Percentiles rank a stretch among this genome's conserved stretches.
Conservation (phyloP, 176 grass and related monocot species). For the Cymbopogon citratus region DNA sequence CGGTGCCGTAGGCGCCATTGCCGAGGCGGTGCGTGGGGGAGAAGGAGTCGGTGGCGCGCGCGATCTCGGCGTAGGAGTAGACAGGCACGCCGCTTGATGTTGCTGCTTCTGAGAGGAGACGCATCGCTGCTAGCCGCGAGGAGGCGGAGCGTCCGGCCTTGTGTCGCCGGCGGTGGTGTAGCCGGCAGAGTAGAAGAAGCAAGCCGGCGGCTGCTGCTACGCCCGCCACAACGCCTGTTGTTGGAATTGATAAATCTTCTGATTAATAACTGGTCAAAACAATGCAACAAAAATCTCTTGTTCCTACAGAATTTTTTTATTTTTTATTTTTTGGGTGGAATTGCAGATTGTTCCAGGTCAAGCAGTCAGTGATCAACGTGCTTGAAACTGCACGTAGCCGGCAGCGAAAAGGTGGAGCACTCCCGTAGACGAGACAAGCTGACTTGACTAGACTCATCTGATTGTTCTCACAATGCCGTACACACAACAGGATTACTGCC, state of each 20-base stretch:
- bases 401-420: not conserved
- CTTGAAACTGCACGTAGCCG: not conserved
- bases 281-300: not conserved
- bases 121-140: slow-evolving; percentile 21
- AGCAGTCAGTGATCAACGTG: slow-evolving; percentile 15
- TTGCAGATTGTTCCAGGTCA: not conserved
- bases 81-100: slow-evolving; percentile 49
- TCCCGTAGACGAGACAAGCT: not conserved
- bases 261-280: not conserved
- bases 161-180: slow-evolving; percentile 5
- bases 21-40: slow-evolving; percentile 68
- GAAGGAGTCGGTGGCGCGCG: slow-evolving; percentile 72
- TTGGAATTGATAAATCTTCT: not conserved
- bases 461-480: not conserved
- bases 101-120: slow-evolving; percentile 52
- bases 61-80: slow-evolving; percentile 69
- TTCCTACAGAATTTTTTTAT: not conserved
- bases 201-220: not conserved
- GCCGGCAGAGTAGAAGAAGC: slow-evolving; percentile 27
- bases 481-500: not conserved
- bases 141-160: not conserved
- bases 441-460: not conserved
- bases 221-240: slow-evolving; percentile 33
- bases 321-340: too few relatives aligned
- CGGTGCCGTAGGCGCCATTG: slow-evolving; percentile 76